phyloP scores from a whole-genome alignment of 2,329 filamentous ascomycete species.

The Exophiala bonariae region DNA sequence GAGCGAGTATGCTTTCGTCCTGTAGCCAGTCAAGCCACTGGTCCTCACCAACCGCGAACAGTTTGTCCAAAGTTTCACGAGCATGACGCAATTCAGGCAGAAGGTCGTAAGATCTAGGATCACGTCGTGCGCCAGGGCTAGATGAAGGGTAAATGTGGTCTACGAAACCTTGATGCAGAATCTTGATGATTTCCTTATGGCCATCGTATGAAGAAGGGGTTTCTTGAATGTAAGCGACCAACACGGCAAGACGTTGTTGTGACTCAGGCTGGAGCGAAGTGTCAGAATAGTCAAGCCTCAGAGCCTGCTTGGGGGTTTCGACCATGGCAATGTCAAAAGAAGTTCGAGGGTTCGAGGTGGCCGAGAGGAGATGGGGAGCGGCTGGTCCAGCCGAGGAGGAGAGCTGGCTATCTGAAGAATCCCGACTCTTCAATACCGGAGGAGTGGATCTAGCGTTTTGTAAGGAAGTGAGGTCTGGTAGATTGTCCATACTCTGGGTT shows the following conservation, averaged over 20 bases:
- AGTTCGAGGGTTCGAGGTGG: conserved; percentile 31
- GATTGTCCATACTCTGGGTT: conserved; percentile 50
- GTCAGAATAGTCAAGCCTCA: conserved; percentile 41
- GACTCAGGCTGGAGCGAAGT: conserved; percentile 43
- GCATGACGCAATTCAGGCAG: conserved; percentile 47
- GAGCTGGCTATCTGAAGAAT: conserved; percentile 42
- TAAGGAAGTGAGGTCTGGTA: conserved; percentile 49
- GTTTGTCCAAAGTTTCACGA: conserved; percentile 60
- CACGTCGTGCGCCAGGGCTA: conserved; percentile 44
- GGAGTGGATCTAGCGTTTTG: conserved; percentile 44
- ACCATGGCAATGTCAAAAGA: conserved; percentile 48
- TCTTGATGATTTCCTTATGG: conserved; percentile 47
- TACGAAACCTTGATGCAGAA: conserved; percentile 48
- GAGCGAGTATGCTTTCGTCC: conserved; percentile 61
- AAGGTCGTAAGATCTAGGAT: conserved; percentile 47
- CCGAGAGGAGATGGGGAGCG: conserved; percentile 16
- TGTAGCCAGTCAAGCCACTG: conserved; percentile 65
- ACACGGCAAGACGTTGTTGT: conserved; percentile 41
- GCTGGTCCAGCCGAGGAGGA: conserved; percentile 11
- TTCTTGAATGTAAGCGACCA: conserved; percentile 44
- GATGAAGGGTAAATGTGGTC: conserved; percentile 47
- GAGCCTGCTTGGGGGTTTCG: conserved; percentile 41
- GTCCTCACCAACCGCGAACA: conserved; percentile 64
- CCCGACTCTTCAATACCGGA: conserved; percentile 38
- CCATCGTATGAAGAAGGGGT: conserved; percentile 49